A percentile compares a stretch with the other conserved stretches of the same genome.
Evolutionary conservation across 2,329 filamentous ascomycete species (phyloP).

Genomic region (Capronia coronata): DNA sequence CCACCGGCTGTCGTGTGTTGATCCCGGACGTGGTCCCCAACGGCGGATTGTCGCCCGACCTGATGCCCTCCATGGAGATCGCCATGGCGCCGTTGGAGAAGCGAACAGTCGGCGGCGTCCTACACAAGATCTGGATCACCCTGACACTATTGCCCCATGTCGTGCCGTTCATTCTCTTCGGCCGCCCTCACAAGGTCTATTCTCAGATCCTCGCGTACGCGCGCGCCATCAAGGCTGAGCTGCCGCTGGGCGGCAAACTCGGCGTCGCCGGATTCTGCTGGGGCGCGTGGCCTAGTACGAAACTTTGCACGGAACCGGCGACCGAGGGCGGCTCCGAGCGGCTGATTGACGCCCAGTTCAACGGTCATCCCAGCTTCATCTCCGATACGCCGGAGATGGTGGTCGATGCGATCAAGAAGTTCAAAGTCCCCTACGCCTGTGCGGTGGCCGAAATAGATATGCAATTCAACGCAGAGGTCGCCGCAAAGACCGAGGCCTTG

Average conservation of each 20-base stretch:
- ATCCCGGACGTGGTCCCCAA: constrained; percentile 29
- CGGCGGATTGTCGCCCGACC: constrained; percentile 21
- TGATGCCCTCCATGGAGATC: constrained; percentile 22
- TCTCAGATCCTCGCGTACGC: constrained; percentile 35
- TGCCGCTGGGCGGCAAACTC: constrained; percentile 35
- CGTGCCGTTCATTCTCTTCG: constrained; percentile 26
- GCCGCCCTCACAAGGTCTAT: constrained; percentile 26
- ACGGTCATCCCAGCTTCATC: constrained; percentile 47
- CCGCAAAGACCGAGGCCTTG: constrained; percentile 25
- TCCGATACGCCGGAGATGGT: constrained; percentile 41
- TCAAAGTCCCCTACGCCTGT: constrained; percentile 19
- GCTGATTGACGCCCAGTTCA: constrained; percentile 47
- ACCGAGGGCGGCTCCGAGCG: constrained; percentile 24
- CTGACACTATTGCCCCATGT: constrained; percentile 8
- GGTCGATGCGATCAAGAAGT: constrained; percentile 21
- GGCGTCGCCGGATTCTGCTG: constrained; percentile 55
- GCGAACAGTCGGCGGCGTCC: constrained; percentile 5
- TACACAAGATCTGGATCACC: constrained; percentile 6
- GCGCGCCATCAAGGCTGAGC: constrained; percentile 29
- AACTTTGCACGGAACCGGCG: constrained; percentile 38
- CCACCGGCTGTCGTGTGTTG: constrained; percentile 28
- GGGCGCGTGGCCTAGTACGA: constrained; percentile 50
- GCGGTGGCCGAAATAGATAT: constrained; percentile 37
- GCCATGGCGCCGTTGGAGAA: constrained; percentile 8
- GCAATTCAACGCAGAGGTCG: constrained; percentile 42